phyloP scores from a whole-genome alignment of 1,284 basidiomycete genomes.

The Moesziomyces parantarcticus region DNA sequence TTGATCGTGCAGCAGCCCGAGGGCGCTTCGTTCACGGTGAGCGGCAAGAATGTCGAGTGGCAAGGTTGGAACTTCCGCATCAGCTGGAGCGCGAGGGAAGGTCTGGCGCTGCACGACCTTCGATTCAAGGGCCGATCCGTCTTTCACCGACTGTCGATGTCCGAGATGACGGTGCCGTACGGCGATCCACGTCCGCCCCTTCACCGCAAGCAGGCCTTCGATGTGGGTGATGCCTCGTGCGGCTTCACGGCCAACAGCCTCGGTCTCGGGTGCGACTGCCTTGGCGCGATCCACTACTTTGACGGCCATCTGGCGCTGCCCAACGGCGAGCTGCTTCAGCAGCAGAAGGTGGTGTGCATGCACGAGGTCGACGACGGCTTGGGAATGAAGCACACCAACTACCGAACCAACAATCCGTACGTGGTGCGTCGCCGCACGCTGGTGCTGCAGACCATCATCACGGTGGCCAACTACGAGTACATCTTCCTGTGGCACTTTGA shows the following conservation, averaged over 20 bases:
- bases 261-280: slow-evolving; percentile 71
- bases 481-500: slow-evolving; percentile 83
- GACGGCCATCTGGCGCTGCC: slow-evolving; percentile 65
- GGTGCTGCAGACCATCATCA: slow-evolving; percentile 87
- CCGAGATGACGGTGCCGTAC: slow-evolving; percentile 71
- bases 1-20: slow-evolving; percentile 55
- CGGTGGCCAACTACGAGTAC: slow-evolving; percentile 85
- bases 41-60: slow-evolving; percentile 49
- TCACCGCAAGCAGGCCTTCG: slow-evolving; percentile 69
- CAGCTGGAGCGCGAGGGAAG: slow-evolving; percentile 67
- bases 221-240: slow-evolving; percentile 70
- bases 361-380: slow-evolving; percentile 86
- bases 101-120: slow-evolving; percentile 64
- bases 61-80: slow-evolving; percentile 56
- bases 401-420: slow-evolving; percentile 78
- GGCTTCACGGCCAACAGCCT: slow-evolving; percentile 69
- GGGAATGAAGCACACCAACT: slow-evolving; percentile 76
- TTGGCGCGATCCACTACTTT: slow-evolving; percentile 68
- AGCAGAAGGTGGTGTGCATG: slow-evolving; percentile 82
- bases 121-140: slow-evolving; percentile 46
- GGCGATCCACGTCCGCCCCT: slow-evolving; percentile 65
- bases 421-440: slow-evolving; percentile 83
- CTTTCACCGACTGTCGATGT: slow-evolving; percentile 70
- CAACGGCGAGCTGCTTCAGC: slow-evolving; percentile 51
- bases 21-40: slow-evolving; percentile 51